phyloP scores from a whole-genome alignment of 164 flowering plant genomes.

The Nymphaea thermarum region DNA sequence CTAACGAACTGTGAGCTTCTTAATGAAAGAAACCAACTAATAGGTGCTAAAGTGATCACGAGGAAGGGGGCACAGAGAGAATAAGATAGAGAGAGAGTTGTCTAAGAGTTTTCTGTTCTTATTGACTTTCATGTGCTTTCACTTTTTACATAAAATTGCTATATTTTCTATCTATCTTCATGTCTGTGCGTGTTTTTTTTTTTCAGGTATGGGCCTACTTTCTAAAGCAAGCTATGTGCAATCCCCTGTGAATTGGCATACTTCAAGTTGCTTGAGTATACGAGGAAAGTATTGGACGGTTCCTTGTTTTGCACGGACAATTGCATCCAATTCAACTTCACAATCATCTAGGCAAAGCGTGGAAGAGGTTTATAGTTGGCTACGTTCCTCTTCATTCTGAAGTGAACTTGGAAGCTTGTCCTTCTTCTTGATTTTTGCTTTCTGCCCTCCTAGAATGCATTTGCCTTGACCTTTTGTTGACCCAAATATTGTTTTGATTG shows the following conservation, averaged over 20 bases:
- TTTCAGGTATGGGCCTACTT: conserved; percentile 10
- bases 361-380: conserved; percentile 9
- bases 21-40: no score
- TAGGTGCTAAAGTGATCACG: no score
- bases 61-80: no score
- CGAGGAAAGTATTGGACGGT: conserved; percentile 1
- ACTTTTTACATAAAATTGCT: no score
- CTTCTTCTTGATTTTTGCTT: not conserved
- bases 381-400: not conserved
- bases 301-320: conserved; percentile 14
- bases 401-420: not conserved
- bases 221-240: conserved; percentile 7
- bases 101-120: no score
- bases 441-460: not conserved
- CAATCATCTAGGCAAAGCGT: conserved; percentile 13
- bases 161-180: no score
- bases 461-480: no score
- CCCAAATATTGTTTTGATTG: not conserved
- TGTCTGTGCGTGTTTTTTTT: not conserved
- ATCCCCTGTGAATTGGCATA: conserved; percentile 3
- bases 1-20: no score
- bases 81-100: no score
- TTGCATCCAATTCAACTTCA: conserved; percentile 21
- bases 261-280: conserved; percentile 6
- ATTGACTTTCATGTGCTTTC: no score